A percentile compares a stretch with the other conserved stretches of the same genome.
Conservation (phyloP, 2,329 filamentous ascomycete species). For the Aspergillus sp. region DNA sequence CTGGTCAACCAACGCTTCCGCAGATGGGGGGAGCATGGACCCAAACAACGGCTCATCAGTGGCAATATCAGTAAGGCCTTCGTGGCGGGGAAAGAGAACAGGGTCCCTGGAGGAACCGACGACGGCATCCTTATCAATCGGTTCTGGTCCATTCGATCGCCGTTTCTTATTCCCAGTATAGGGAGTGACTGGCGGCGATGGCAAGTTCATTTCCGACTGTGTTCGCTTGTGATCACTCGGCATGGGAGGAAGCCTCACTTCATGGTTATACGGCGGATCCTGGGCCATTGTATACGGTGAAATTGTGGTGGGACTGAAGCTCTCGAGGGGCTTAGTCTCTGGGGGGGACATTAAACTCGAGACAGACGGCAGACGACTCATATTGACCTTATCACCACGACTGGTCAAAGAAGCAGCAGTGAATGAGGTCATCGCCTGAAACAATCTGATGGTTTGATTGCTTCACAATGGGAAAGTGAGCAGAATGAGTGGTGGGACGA, state of each 20-base stretch:
- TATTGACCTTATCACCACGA: constrained; percentile 32
- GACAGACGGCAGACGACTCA: constrained; percentile 47
- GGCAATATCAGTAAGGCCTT: constrained; percentile 33
- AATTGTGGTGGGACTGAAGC: constrained; percentile 35
- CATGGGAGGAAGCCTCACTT: constrained; percentile 44
- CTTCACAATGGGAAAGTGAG: background rate
- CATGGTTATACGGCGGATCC: constrained; percentile 29
- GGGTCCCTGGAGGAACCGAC: constrained; percentile 38
- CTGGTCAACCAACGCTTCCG: constrained; percentile 44
- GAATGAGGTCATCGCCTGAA: constrained; percentile 31
- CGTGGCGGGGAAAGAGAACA: constrained; percentile 46
- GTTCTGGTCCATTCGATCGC: constrained; percentile 35
- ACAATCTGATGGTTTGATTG: background rate
- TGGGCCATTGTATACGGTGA: constrained; percentile 33
- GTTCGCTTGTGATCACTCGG: constrained; percentile 44
- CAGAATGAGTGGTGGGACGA: background rate
- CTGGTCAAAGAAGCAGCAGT: constrained; percentile 24
- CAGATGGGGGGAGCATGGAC: constrained; percentile 34
- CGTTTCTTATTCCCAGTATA: constrained; percentile 45
- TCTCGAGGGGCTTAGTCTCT: constrained; percentile 54
- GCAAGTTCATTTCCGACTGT: constrained; percentile 47
- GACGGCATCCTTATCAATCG: constrained; percentile 32
- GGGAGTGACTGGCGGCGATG: constrained; percentile 50
- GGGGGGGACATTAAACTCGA: constrained; percentile 51
- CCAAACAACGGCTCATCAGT: constrained; percentile 46